Evolutionary conservation across 495 filamentous ascomycete species (phyloP).

Genomic region (Umbilicaria muhlenbergii): DNA sequence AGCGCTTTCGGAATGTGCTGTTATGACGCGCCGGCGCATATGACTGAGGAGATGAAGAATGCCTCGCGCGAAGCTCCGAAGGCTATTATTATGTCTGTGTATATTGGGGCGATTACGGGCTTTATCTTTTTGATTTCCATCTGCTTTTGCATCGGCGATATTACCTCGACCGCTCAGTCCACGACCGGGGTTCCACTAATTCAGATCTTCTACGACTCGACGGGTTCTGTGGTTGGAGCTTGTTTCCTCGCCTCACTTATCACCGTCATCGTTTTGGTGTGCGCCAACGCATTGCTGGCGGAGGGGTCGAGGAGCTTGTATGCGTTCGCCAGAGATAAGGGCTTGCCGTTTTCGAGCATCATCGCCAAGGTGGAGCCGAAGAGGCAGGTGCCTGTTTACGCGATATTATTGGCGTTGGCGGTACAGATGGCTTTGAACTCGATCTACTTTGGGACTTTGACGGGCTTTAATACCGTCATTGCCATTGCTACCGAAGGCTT

Average conservation of each 20-base stretch:
- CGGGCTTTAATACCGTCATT: conserved; percentile 41
- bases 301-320: conserved; percentile 29
- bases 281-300: conserved; percentile 26
- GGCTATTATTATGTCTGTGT: conserved; percentile 39
- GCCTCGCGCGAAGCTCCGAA: conserved; percentile 34
- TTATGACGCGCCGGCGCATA: conserved; percentile 15
- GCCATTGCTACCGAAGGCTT: conserved; percentile 41
- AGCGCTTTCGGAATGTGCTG: conserved; percentile 43
- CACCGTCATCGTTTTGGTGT: conserved; percentile 24
- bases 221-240: conserved; percentile 24
- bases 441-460: conserved; percentile 42
- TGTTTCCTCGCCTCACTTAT: conserved; percentile 26
- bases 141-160: conserved; percentile 36
- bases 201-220: conserved; percentile 33
- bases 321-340: conserved; percentile 32
- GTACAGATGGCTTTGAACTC: conserved; percentile 40
- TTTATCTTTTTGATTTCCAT: conserved; percentile 30
- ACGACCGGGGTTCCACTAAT: conserved; percentile 33
- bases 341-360: conserved; percentile 28
- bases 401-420: conserved; percentile 29
- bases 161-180: conserved; percentile 20
- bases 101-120: conserved; percentile 32
- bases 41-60: conserved; percentile 27
- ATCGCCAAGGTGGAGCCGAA: conserved; percentile 26
- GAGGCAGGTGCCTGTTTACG: conserved; percentile 32